Evolutionary conservation across 225 moss, liverwort and hornwort species (phyloP).

Genomic region (Pseudoscleropodium purum): DNA sequence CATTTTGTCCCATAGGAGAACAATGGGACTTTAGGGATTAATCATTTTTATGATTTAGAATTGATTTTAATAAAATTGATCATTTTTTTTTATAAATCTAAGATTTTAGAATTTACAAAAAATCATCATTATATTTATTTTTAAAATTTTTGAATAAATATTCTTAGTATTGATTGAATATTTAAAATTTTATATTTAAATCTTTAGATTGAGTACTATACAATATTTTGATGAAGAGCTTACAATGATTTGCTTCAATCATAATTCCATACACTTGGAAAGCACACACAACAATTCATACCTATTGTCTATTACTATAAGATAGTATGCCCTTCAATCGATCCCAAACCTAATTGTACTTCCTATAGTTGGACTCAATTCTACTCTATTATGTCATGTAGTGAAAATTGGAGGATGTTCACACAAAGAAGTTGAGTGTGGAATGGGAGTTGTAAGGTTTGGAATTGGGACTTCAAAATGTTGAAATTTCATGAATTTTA

Average conservation of each 20-base stretch:
- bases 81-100: no score
- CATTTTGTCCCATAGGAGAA: no score
- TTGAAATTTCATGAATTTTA: neutral
- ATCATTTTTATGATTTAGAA: no score
- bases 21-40: no score
- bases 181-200: no score
- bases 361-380: neutral
- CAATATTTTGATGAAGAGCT: neutral
- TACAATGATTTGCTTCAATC: neutral
- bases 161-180: no score
- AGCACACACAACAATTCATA: neutral
- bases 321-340: neutral
- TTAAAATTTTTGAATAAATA: no score
- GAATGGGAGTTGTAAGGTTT: neutral
- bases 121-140: no score
- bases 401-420: neutral
- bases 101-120: no score
- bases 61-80: no score
- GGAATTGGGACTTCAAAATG: neutral
- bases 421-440: neutral
- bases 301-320: neutral
- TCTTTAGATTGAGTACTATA: neutral
- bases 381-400: neutral
- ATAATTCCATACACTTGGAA: neutral
- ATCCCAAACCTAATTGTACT: fast-evolving